Evolutionary conservation across 1,284 basidiomycete genomes (phyloP).

Genomic region (Cutaneotrichosporon arboriforme): DNA sequence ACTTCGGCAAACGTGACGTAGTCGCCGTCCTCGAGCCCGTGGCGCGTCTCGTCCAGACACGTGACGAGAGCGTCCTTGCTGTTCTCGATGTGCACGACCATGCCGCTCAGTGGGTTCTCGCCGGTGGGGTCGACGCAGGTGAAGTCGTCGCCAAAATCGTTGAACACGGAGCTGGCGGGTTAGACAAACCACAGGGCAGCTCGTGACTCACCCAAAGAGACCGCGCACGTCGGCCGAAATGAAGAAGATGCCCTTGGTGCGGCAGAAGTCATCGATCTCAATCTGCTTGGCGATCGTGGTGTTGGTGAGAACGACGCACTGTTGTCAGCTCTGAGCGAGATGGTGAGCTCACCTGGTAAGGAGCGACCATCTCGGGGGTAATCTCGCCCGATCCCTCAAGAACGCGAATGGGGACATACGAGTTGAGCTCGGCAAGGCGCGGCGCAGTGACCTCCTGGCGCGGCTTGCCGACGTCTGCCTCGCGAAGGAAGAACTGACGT

Average conservation of each 20-base stretch:
- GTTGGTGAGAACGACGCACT: slow-evolving; percentile 87
- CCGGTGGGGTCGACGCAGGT: slow-evolving; percentile 93
- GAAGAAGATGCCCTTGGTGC: slow-evolving; percentile 81
- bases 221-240: slow-evolving; percentile 88
- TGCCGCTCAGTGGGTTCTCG: slow-evolving; percentile 86
- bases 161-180: slow-evolving; percentile 72
- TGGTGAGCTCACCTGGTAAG: slow-evolving; percentile 66
- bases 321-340: slow-evolving; percentile 5
- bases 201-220: slow-evolving; percentile 72
- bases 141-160: slow-evolving; percentile 93
- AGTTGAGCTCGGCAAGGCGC: slow-evolving; percentile 90
- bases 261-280: slow-evolving; percentile 92
- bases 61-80: slow-evolving; percentile 86
- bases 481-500: slow-evolving; percentile 83
- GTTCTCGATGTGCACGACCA: slow-evolving; percentile 88
- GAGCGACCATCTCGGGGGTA: slow-evolving; percentile 69
- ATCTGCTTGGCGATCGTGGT: slow-evolving; percentile 74
- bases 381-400: slow-evolving; percentile 68
- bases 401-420: slow-evolving; percentile 89
- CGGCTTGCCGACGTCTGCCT: slow-evolving; percentile 79
- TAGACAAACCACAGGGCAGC: neutral
- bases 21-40: slow-evolving; percentile 96
- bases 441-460: slow-evolving; percentile 80
- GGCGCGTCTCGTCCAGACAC: slow-evolving; percentile 92
- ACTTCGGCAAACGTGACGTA: slow-evolving; percentile 97